Evolutionary conservation across 345 rosid genomes (phyloP), one percentile per base, ranked within the genome.

Genomic region (Salix exigua): DNA sequence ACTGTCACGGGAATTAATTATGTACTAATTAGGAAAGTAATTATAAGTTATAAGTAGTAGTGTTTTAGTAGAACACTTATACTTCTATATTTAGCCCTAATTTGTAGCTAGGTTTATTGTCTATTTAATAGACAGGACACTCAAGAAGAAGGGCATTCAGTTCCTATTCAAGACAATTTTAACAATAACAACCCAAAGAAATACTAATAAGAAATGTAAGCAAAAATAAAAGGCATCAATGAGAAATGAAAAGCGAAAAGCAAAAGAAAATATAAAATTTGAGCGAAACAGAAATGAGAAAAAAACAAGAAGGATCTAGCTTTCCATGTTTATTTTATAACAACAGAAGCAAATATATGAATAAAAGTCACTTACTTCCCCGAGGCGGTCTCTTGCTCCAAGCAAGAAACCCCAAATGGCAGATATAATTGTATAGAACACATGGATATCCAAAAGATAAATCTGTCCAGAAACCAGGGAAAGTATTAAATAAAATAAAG

Each of bases 331-430:
- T n/a, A 23, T 11, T 31, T 31, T 31, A 31, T 31, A 31, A 31
- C 33, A 31, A 31, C 33, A 13, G n/a, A 50, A 33, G 19, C 33
- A 46, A 2, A 65, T 7, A 26, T 38, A n/a, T 8, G 25, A 73
- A 75, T 73, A 66, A 73, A 75, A 75, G 55, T 25, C 37, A 82
- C 83, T 78, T 81, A 93, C 99, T 92, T 96, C 99, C 28, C 99
- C 99, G 71, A 96, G 93, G 73, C 89, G 99, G 85, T 91, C 99
- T 85, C 96, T 88, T 40, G 99, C 99, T 77, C 99, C 99, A 50
- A 93, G 93, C 86, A 96, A 86, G 83, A 96, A 96, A 71, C 98
- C 99, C 89, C 89, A 87, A 72, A 89, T 77, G 42, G 99, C 97
- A 86, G 98, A 96, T 83, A 89, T 72, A 71, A 93, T 18, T 33